Evolutionary conservation across 805 yeast species (phyloP).

Genomic region (Torulaspora gathmanii): DNA sequence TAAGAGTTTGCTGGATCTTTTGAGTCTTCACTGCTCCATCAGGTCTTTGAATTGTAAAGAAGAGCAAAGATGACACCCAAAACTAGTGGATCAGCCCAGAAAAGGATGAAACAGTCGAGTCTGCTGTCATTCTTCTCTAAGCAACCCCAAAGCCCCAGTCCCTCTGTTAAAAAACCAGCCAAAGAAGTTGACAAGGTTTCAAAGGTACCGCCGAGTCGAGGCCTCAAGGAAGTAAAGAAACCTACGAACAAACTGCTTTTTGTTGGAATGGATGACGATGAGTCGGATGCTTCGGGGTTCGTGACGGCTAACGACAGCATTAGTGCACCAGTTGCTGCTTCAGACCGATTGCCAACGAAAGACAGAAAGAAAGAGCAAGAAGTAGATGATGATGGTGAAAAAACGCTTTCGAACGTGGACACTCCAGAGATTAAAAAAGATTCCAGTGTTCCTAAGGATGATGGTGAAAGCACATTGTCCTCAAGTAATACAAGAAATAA

Average conservation of each 20-base stretch:
- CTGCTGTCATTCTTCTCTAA: slow-evolving; percentile 36
- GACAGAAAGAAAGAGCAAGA: not conserved
- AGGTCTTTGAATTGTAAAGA: not conserved
- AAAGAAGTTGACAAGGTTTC: not conserved
- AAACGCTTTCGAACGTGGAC: slow-evolving; percentile 1
- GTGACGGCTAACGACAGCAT: slow-evolving; percentile 18
- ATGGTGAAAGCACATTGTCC: slow-evolving; percentile 9
- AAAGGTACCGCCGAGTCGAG: not conserved
- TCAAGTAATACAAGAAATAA: slow-evolving; percentile 19
- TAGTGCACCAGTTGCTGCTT: not conserved
- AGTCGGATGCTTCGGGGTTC: slow-evolving; percentile 17
- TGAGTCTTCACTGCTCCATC: not conserved
- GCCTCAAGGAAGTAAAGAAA: slow-evolving; percentile 2
- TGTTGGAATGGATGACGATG: slow-evolving; percentile 21
- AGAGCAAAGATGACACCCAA: slow-evolving; percentile 24
- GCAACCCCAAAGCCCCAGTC: slow-evolving; percentile 18
- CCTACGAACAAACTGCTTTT: slow-evolving; percentile 14
- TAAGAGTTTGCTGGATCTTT: no score
- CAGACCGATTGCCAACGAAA: not conserved
- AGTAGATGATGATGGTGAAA: slow-evolving; percentile 3
- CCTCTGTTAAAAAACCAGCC: slow-evolving; percentile 5
- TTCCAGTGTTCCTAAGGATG: slow-evolving; percentile 6
- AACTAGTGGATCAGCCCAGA: slow-evolving; percentile 27
- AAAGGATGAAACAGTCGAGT: slow-evolving; percentile 37
- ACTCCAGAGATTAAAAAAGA: not conserved